A percentile compares a stretch with the other conserved stretches of the same genome.
Evolutionary conservation across 495 filamentous ascomycete species (phyloP).

Genomic region (Annulohypoxylon stygium): DNA sequence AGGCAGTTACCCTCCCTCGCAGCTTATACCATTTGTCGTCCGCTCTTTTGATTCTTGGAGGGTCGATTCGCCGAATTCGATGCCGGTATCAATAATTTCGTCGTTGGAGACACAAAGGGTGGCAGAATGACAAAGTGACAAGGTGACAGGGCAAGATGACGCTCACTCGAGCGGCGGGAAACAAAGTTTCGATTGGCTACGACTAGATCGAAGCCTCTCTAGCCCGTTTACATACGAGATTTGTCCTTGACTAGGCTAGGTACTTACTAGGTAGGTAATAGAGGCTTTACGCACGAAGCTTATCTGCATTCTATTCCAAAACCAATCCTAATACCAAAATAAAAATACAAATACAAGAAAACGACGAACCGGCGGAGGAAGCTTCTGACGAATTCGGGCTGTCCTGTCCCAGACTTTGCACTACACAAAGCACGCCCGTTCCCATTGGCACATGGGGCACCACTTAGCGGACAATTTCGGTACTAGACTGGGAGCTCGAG

Average conservation of each 20-base stretch:
- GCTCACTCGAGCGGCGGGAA: slow-evolving; percentile 6
- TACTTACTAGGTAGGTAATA: slow-evolving; percentile 12
- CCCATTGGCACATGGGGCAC: slow-evolving; percentile 36
- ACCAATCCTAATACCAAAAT: too few relatives aligned
- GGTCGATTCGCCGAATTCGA: slow-evolving; percentile 11
- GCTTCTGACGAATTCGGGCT: slow-evolving; percentile 42
- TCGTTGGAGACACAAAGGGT: slow-evolving; percentile 18
- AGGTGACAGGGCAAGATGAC: slow-evolving; percentile 19
- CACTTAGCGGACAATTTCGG: slow-evolving; percentile 37
- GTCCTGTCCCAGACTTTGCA: slow-evolving; percentile 32
- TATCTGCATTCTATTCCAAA: slow-evolving; percentile 28
- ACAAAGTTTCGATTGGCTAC: slow-evolving; percentile 24
- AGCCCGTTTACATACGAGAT: slow-evolving; percentile 13
- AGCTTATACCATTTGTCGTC: neutral
- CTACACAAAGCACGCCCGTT: slow-evolving; percentile 33
- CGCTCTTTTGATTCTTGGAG: neutral
- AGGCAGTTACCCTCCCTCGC: slow-evolving; percentile 13
- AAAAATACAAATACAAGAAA: slow-evolving; percentile 12
- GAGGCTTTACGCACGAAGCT: slow-evolving; percentile 39
- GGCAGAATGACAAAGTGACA: slow-evolving; percentile 4
- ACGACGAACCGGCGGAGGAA: slow-evolving; percentile 28
- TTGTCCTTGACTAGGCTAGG: neutral
- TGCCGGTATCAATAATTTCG: slow-evolving; percentile 20
- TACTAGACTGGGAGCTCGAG: slow-evolving; percentile 34
- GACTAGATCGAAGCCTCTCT: slow-evolving; percentile 16